Evolutionary conservation across 2,329 filamentous ascomycete species (phyloP), one percentile per base, ranked within the genome.

Genomic region (Neonectria ditissima): DNA sequence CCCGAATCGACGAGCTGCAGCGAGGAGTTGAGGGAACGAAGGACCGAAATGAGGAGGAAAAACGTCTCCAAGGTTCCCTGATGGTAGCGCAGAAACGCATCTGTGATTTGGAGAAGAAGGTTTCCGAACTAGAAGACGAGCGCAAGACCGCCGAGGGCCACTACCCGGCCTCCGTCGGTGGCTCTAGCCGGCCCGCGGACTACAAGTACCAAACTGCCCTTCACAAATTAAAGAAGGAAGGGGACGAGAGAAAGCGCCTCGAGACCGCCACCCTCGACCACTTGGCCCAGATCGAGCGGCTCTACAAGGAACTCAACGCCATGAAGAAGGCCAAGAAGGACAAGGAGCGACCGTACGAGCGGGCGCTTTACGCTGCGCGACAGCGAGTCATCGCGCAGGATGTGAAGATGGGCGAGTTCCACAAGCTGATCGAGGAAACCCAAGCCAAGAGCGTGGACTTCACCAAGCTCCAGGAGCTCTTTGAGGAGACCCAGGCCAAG

Each of bases 11-110:
- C 16, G 8, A 39, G 16, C 37, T 39, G 16, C 16, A 39, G 16
- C n/a, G 6, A 5, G 16, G 18, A n/a, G 4, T 39, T 10, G 16
- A 8, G 16, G 16, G 7, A 39, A 16, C 20, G 37, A 11, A 41
- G n/a, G n/a, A 20, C n/a, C 1, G n/a, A 0, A 41, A 41, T 10
- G 1, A 18, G 8, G n/a, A 20, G n/a, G 16, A 10, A 1, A 9
- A 41, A 11, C n/a, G 37, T 9, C 8, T 41, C n/a, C 37, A 20
- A 41, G n/a, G 9, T 13, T 7, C 37, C 9, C 37, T 20, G 37
- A 8, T 3, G 37, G n/a, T 11, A 41, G 37, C 16, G 37, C 37
- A 41, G 2, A 20, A 41, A 18, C 37, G 16, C 5, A 20, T 41
- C n/a, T n/a, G 8, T 9, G n/a, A 18, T 9, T 11, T 41, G 37